These are phyloP conservation scores for Taphrina communis DNA, from an alignment of 1,139 yeast genomes.

Conservation along the genomic window DNA sequence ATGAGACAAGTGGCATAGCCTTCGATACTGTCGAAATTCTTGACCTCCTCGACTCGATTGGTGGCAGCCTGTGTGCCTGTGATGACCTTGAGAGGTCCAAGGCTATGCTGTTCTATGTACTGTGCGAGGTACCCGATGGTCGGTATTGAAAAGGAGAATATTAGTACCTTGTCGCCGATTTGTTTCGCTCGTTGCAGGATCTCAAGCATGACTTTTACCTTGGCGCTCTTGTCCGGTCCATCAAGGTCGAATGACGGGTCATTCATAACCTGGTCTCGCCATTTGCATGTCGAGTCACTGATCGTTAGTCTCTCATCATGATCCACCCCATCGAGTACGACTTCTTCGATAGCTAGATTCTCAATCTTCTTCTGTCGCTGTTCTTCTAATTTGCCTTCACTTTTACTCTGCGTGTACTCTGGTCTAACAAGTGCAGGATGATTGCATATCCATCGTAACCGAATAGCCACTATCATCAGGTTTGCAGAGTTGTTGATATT, in stretches of 20 bases:
- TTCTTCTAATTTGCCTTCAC: neutral
- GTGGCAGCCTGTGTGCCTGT: slow-evolving; percentile 1
- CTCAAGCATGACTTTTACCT: slow-evolving; percentile 1
- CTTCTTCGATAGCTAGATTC: neutral
- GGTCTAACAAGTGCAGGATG: slow-evolving; percentile 8
- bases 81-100: slow-evolving; percentile 2
- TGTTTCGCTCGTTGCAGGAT: slow-evolving; percentile 7
- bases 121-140: slow-evolving; percentile 16
- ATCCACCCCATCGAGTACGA: neutral
- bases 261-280: neutral
- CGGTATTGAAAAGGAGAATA: slow-evolving; percentile 15
- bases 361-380: neutral
- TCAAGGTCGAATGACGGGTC: slow-evolving; percentile 12
- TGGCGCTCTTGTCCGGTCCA: slow-evolving; percentile 18
- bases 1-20: slow-evolving; percentile 59
- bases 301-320: neutral
- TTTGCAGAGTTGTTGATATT: neutral
- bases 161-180: slow-evolving; percentile 11
- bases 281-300: neutral
- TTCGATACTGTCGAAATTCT: slow-evolving; percentile 4
- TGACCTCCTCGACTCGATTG: neutral
- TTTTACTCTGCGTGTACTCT: slow-evolving; percentile 3
- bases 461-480: neutral
- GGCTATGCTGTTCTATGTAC: neutral
- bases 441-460: slow-evolving; percentile 5